A percentile compares a stretch with the other conserved stretches of the same genome.
These are phyloP conservation scores for Microthlaspi erraticum DNA, from an alignment of 345 rosid species.

Conservation along the genomic window DNA sequence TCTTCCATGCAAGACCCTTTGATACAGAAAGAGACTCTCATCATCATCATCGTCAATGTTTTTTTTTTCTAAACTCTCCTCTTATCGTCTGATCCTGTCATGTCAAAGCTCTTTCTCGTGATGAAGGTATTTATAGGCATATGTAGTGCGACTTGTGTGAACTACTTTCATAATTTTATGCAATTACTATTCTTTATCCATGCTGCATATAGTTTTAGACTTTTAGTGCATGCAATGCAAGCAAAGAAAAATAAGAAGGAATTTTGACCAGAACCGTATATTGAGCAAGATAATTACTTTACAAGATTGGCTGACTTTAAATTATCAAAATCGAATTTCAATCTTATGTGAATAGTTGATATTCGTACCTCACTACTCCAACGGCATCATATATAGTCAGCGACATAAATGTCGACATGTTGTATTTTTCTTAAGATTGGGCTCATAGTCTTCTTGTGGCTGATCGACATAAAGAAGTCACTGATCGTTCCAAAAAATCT, in stretches of 20 bases:
- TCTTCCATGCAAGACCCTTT: conserved; percentile 39
- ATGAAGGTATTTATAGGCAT: conserved; percentile 34
- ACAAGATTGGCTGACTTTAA: conserved; percentile 33
- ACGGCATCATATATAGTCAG: conserved; percentile 9
- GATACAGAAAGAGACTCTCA: not conserved
- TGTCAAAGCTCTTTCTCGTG: conserved; percentile 13
- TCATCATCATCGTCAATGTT: conserved; percentile 1
- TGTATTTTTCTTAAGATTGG: not conserved
- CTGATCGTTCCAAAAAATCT: not conserved
- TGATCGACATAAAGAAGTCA: not conserved
- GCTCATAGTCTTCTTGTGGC: conserved; percentile 9
- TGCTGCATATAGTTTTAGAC: conserved; percentile 27
- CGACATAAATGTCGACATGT: conserved; percentile 11
- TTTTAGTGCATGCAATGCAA: conserved; percentile 29
- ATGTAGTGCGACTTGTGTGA: not conserved
- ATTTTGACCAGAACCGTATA: conserved; percentile 32
- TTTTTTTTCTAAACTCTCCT: not conserved
- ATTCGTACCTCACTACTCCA: conserved; percentile 33
- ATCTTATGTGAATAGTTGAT: conserved; percentile 22
- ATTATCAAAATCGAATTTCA: conserved; percentile 22
- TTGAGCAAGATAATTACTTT: conserved; percentile 22
- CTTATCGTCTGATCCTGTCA: conserved; percentile 15
- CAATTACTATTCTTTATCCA: conserved; percentile 13
- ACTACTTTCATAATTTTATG: not conserved
- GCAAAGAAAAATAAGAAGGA: conserved; percentile 8